These are phyloP conservation scores for Chlorella ohadii DNA, from an alignment of 139 green algal genomes.

Conservation along the genomic window DNA sequence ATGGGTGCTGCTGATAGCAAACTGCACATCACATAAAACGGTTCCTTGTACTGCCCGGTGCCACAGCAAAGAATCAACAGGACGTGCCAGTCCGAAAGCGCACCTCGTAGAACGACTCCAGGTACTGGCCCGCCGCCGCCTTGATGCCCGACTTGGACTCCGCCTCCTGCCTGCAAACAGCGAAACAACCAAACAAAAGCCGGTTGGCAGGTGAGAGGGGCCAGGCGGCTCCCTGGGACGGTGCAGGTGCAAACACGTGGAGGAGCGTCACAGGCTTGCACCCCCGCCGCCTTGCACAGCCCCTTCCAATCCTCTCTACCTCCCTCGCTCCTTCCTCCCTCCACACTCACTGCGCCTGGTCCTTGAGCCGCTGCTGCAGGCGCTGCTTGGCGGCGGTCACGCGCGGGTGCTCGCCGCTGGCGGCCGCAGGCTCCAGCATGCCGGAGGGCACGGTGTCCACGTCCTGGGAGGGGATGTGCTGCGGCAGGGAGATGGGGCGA, in stretches of 20 bases:
- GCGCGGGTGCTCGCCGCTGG: constrained; percentile 41
- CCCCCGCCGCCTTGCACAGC: too few species aligned
- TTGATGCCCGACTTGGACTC: constrained; percentile 41
- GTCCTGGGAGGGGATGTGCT: constrained; percentile 11
- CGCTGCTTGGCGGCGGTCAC: constrained; percentile 38
- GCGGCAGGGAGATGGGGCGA: not conserved
- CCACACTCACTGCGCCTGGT: constrained; percentile 40
- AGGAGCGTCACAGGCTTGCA: too few species aligned
- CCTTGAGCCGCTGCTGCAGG: constrained; percentile 40
- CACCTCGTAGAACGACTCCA: constrained; percentile 52
- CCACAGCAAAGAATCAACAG: too few species aligned
- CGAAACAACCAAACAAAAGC: too few species aligned
- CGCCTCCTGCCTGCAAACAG: constrained; percentile 35
- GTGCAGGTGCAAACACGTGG: too few species aligned
- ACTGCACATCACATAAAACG: too few species aligned
- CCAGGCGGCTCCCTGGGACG: too few species aligned
- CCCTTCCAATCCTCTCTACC: too few species aligned
- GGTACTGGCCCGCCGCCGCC: constrained; percentile 38
- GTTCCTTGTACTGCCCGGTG: too few species aligned
- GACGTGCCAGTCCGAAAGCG: not conserved
- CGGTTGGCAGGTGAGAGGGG: too few species aligned
- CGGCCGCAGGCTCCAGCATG: not conserved
- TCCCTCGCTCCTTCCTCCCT: not conserved
- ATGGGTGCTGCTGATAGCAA: too few species aligned
- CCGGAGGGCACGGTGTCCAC: constrained; percentile 2